Base-by-base conservation (phyloP, 768 basidiomycete genomes). In the Tephrocybe sp. region DNA sequence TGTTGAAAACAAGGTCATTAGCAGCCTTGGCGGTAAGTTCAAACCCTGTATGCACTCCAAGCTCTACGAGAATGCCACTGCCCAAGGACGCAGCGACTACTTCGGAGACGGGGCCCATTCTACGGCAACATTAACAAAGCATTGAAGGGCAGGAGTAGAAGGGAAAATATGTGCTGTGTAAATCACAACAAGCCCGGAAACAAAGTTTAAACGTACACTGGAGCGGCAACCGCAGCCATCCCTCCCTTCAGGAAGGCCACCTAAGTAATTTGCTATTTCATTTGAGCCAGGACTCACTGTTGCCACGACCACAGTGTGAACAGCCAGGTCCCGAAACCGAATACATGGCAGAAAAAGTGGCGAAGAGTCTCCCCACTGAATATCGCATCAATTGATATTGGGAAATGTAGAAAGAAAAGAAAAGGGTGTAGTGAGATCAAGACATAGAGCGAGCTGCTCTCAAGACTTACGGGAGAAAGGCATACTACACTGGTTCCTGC, bases 321-420 rank as follows among this genome's bases (percentile, higher is more conserved):
- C 76, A 23, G 73, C 81, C 17, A 86, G 68, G 63, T 84, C 83
- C 30, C 83, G 68, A 62, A 86, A 83, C 3, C 84, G 74, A 38
- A 86, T 79, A 64, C 83, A 84, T 12, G 84, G 83, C 18, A 86
- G 73, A 18, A 83, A 69, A 3, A 85, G 64, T 14, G 84, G 83
- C 11, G 79, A 82, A 3, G 81, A 84, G 58, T 85, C 82, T 0
- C 82, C 81, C 20, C 18, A 39, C 38, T 84, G 55, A 37, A 46
- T 56, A 45, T 34, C 39, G 38, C 21, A 28, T 30, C 15, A n/a
- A 30, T 30, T 36, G 15, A 36, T 8, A 36, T 36, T 14, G 15
- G 15, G 34, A 30, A 6, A 14, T 12, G 34, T 7, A 36, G 34
- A 36, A 9, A 25, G 20, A 50, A 14, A 40, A 18, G 7, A 36